Evolutionary conservation across 768 basidiomycete genomes (phyloP), one percentile per base, ranked within the genome.

Genomic region (Trametes elegans): DNA sequence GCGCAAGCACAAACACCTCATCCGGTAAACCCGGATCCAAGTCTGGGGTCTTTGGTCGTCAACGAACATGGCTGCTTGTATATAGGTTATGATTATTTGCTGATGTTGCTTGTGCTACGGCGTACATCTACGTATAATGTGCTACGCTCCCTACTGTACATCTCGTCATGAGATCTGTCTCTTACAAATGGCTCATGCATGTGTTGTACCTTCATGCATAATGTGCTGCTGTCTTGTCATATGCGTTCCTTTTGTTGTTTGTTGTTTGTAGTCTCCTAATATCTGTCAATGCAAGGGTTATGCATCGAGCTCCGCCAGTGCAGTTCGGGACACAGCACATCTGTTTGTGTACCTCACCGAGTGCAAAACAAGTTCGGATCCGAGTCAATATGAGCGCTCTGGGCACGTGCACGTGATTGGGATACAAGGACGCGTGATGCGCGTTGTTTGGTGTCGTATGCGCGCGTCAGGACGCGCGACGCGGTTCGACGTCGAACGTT

Each of bases 401-500:
- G n/a, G 35, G 42, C 34, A 41, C n/a, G 24, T 44, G 39, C 53
- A 55, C 53, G 50, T 60, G 59, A 50, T 5, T 14, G 18, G n/a
- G 7, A 9, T 2, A 13, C 23, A 10, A 6, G 23, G 29, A 18
- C 58, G 40, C 46, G 53, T 55, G 59, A 52, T 16, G 34, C 62
- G 62, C 51, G 62, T 60, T 63, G 54, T 63, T 63, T 63, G 58
- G 35, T 5, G 31, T 35, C 57, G 56, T 63, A 53, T 57, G 56
- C 62, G 62, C 59, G 62, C 16, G 27, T n/a, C 14, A 13, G 21
- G 44, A 39, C 27, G 50, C 54, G 53, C 51, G 53, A 56, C 54
- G 50, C 57, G 57, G 61, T 62, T 62, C 44, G 53, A 53, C 44
- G 45, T 46, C 49, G 38, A 48, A 48, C 57, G 57, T 48, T 27